Conservation (phyloP, 2,329 filamentous ascomycete genomes). For the Xylariales sp. region DNA sequence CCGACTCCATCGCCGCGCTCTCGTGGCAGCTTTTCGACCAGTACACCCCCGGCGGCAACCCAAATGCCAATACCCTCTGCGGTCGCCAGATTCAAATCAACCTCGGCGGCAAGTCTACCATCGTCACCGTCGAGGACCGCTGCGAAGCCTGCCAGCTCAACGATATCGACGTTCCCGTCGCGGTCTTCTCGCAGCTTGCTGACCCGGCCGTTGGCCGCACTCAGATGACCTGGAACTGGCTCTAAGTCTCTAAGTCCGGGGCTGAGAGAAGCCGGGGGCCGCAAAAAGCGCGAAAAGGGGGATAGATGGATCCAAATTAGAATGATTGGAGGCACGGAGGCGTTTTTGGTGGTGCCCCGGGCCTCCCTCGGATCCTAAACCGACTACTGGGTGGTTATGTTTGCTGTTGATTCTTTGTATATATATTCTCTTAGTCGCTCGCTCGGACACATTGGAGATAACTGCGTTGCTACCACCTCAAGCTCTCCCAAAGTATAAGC, state of each 20-base stretch:
- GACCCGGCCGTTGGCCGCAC: constrained; percentile 29
- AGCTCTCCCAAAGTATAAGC: background rate
- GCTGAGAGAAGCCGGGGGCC: background rate
- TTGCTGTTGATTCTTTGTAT: constrained; percentile 28
- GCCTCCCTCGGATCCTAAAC: background rate
- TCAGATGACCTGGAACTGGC: constrained; percentile 36
- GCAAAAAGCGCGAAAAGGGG: background rate
- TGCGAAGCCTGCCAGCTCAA: constrained; percentile 31
- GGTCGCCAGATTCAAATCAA: constrained; percentile 37
- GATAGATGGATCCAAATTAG: background rate
- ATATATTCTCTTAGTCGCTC: constrained; percentile 31
- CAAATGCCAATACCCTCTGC: constrained; percentile 40
- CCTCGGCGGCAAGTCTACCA: constrained; percentile 20
- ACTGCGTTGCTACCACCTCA: background rate
- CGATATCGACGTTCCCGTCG: constrained; percentile 38
- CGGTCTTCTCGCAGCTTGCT: constrained; percentile 35
- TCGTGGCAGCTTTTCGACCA: constrained; percentile 36
- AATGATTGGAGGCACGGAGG: background rate
- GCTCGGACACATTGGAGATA: constrained; percentile 19
- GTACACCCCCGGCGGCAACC: constrained; percentile 37
- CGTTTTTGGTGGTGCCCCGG: background rate
- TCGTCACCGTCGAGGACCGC: constrained; percentile 39
- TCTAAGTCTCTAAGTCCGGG: constrained; percentile 4
- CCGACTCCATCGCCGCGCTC: constrained; percentile 35
- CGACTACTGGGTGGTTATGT: constrained; percentile 17